These are phyloP conservation scores for Exophiala bonariae DNA, from an alignment of 2,329 filamentous ascomycete species.

Conservation along the genomic window DNA sequence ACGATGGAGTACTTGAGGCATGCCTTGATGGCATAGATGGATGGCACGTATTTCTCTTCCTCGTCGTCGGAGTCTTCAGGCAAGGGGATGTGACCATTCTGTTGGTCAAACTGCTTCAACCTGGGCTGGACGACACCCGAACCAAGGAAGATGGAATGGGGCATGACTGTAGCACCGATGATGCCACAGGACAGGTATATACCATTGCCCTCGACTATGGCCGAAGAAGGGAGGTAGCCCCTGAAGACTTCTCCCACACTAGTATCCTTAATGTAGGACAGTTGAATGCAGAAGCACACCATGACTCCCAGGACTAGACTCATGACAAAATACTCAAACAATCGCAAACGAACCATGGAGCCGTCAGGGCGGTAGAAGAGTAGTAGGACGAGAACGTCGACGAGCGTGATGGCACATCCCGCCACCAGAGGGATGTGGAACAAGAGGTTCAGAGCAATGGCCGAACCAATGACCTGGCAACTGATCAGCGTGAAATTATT, in stretches of 20 bases:
- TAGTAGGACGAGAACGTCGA: conserved; percentile 57
- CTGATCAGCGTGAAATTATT: conserved; percentile 6
- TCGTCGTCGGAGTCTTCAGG: conserved; percentile 36
- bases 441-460: conserved; percentile 57
- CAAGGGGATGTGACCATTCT: conserved; percentile 32
- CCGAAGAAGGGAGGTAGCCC: conserved; percentile 56
- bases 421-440: conserved; percentile 55
- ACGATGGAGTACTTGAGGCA: conserved; percentile 72
- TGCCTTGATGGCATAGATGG: conserved; percentile 68
- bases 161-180: conserved; percentile 58
- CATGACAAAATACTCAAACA: conserved; percentile 58
- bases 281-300: conserved; percentile 58
- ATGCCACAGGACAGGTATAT: conserved; percentile 57
- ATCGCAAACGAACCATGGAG: conserved; percentile 51
- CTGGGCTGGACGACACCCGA: conserved; percentile 58
- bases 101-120: conserved; percentile 49
- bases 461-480: conserved; percentile 56
- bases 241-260: conserved; percentile 54
- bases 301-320: conserved; percentile 56
- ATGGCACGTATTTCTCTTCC: conserved; percentile 67
- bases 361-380: conserved; percentile 56
- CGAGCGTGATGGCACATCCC: conserved; percentile 57
- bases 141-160: conserved; percentile 60
- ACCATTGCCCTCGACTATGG: conserved; percentile 52
- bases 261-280: conserved; percentile 52